phyloP scores from a whole-genome alignment of 192 early-diverging fungal genomes.

The Backusella sp. region DNA sequence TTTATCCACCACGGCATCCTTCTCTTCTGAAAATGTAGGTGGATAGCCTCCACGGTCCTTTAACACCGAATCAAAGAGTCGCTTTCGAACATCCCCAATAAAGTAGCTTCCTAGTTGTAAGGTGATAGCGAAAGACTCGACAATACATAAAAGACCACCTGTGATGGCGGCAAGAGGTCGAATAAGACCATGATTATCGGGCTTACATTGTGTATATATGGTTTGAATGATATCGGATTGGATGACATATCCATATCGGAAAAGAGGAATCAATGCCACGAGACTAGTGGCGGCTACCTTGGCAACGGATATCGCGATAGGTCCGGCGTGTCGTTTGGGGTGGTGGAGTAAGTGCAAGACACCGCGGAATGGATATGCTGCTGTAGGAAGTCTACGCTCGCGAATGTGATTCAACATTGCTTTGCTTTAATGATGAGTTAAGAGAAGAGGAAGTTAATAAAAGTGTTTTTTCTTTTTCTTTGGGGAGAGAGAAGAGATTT shows the following conservation, averaged over 20 bases:
- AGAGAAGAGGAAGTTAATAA: neutral
- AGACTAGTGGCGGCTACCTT: conserved; percentile 16
- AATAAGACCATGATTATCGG: neutral
- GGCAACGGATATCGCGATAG: conserved; percentile 10
- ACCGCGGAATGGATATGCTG: conserved; percentile 14
- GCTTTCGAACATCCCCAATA: conserved; percentile 4
- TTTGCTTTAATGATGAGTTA: neutral
- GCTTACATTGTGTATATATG: neutral
- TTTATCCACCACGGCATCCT: neutral
- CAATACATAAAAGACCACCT: conserved; percentile 1
- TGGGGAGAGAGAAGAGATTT: neutral
- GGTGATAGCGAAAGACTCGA: conserved; percentile 5
- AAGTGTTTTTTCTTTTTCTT: neutral
- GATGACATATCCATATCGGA: neutral
- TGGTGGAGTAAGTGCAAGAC: conserved; percentile 14
- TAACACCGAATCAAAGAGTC: conserved; percentile 21
- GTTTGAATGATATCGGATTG: neutral
- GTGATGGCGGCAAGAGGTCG: neutral
- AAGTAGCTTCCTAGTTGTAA: neutral
- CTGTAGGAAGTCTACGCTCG: neutral
- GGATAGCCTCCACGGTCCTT: neutral
- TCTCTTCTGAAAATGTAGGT: neutral
- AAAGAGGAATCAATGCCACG: conserved; percentile 10
- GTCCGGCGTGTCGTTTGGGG: conserved; percentile 13
- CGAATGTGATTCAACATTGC: neutral